Evolutionary conservation across 2,329 filamentous ascomycete species (phyloP).

Genomic region (Neonectria faginata): DNA sequence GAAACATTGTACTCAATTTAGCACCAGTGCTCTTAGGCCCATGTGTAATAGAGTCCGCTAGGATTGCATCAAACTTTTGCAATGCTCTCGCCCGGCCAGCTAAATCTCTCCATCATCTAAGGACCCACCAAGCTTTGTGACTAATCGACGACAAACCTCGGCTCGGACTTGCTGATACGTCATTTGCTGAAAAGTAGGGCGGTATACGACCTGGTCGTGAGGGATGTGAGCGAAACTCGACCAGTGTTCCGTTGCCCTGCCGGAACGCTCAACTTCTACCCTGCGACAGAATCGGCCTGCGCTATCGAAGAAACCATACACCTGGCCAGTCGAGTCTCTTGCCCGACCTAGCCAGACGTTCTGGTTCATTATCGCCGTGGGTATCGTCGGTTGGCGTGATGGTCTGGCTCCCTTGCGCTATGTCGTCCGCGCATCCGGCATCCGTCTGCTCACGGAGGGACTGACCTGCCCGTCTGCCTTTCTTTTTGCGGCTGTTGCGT

Average conservation of each 20-base stretch:
- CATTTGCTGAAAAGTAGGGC: background rate
- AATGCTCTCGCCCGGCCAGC: background rate
- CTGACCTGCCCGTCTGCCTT: no score
- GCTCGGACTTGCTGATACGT: background rate
- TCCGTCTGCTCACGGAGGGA: no score
- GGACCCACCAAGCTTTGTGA: background rate
- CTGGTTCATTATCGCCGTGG: background rate
- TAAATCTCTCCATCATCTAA: background rate
- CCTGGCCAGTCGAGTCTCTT: background rate
- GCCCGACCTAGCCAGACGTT: background rate
- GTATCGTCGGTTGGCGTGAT: background rate
- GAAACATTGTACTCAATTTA: no score
- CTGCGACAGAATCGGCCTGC: background rate
- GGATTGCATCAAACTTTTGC: background rate
- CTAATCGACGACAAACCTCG: background rate
- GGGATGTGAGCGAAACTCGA: background rate
- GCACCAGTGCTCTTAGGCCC: no score
- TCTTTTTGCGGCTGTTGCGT: no score
- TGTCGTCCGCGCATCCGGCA: no score
- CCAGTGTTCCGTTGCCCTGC: background rate
- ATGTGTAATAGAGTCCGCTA: no score
- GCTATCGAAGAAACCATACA: background rate
- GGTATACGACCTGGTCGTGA: background rate
- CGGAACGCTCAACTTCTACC: background rate
- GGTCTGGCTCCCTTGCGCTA: background rate